These are phyloP conservation scores for Cercophora newfieldiana DNA, from an alignment of 495 filamentous ascomycete genomes.

Conservation along the genomic window DNA sequence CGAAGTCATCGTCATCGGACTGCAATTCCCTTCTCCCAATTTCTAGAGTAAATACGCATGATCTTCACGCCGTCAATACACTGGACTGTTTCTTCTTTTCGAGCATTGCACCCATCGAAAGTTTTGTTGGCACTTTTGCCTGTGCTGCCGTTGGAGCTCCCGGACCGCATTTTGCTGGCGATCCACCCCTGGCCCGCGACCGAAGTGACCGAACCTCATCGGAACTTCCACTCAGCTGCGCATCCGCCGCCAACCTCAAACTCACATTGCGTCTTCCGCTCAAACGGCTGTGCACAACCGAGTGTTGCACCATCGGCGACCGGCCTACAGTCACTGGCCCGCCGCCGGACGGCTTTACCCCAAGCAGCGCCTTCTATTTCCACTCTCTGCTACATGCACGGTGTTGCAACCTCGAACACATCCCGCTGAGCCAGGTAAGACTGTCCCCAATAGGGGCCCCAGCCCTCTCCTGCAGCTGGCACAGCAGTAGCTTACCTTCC, in stretches of 20 bases:
- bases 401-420: background rate
- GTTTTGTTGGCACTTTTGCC: background rate
- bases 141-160: background rate
- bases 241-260: background rate
- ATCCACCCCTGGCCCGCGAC: background rate
- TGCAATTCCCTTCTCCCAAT: background rate
- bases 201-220: background rate
- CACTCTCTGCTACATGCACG: too few species aligned
- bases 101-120: background rate
- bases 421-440: background rate
- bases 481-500: background rate
- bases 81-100: background rate
- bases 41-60: background rate
- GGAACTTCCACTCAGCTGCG: background rate
- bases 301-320: background rate
- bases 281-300: background rate
- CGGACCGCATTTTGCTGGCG: background rate
- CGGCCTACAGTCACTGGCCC: background rate
- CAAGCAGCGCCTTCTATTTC: background rate
- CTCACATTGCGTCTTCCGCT: background rate
- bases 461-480: background rate
- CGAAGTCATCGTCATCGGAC: background rate
- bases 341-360: background rate
- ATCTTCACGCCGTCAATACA: background rate
- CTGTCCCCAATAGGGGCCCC: background rate